Conservation (phyloP, 2,329 filamentous ascomycete species). For the Trichothecium sympodiale region DNA sequence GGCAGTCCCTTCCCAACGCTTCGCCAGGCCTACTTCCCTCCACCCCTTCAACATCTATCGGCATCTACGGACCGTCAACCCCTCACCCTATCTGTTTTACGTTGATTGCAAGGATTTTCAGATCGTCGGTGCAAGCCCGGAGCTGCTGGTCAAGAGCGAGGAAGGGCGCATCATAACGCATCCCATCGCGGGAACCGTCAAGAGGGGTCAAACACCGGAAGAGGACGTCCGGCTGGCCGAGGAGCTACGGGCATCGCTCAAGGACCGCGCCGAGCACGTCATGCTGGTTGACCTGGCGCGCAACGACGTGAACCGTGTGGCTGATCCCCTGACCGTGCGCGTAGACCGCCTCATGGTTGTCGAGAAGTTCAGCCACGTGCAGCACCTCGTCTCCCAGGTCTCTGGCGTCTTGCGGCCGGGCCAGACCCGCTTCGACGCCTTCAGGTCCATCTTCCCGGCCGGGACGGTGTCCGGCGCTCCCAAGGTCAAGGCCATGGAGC, state of each 20-base stretch:
- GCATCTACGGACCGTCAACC: slow-evolving; percentile 92
- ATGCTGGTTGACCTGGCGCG: slow-evolving; percentile 95
- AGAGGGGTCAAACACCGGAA: slow-evolving; percentile 67
- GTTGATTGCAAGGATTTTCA: slow-evolving; percentile 87
- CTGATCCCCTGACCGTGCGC: slow-evolving; percentile 77
- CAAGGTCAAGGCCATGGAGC: slow-evolving; percentile 92
- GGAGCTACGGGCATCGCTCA: slow-evolving; percentile 67
- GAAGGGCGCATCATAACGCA: slow-evolving; percentile 84
- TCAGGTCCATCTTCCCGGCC: slow-evolving; percentile 92
- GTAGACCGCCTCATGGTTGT: slow-evolving; percentile 94
- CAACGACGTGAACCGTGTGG: slow-evolving; percentile 94
- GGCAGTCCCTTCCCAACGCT: slow-evolving; percentile 87
- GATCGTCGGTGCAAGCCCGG: slow-evolving; percentile 88
- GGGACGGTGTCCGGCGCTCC: slow-evolving; percentile 92
- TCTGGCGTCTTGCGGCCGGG: slow-evolving; percentile 75
- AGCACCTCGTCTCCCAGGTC: slow-evolving; percentile 93
- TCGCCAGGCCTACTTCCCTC: slow-evolving; percentile 76
- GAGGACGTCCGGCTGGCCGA: slow-evolving; percentile 73
- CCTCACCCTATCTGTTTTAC: slow-evolving; percentile 95
- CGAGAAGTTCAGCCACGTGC: slow-evolving; percentile 90
- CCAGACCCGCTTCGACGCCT: slow-evolving; percentile 88
- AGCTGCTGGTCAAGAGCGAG: slow-evolving; percentile 88
- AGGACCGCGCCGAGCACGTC: slow-evolving; percentile 90
- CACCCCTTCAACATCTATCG: slow-evolving; percentile 99
- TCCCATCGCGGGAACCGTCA: slow-evolving; percentile 92